Evolutionary conservation across 345 rosid species (phyloP), one percentile per base, ranked within the genome.

Genomic region (Salix dunnii): DNA sequence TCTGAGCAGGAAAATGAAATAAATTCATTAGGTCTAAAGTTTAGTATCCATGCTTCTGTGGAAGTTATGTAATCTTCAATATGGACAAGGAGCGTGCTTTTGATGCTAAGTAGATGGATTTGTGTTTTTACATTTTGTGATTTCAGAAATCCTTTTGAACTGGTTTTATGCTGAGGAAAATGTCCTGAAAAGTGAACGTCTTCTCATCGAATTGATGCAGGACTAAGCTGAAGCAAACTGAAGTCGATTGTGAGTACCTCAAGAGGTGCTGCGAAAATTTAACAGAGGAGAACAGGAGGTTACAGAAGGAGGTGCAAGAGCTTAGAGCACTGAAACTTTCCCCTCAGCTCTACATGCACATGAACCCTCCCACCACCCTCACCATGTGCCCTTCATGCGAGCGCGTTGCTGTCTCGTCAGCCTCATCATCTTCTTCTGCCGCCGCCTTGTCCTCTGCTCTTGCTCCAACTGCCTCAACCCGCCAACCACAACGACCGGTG

Each of bases 301-400:
- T 93, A 78, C 98, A 89, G 46, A 93, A 91, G 85, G 98, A 93
- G 81, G 97, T 89, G 64, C 91, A 87, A 69, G 98, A 91, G 86
- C 91, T 93, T 18, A 83, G 98, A 66, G 91, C 97, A 61, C 77
- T 93, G 71, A 93, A 91, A 81, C 95, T 90, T 10, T 91, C 98
- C 17, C 97, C 97, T 0, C 91, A 90, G 70, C 86, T 93, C 36
- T 87, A 93, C 87, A 91, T 88, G 97, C 93, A 88, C 55, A 88
- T 93, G 92, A 90, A 86, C 67, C 98, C 98, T 70, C 98, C 97
- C 21, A 93, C 98, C 2, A 93, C 97, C 12, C 92, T 91, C 74
- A 90, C 94, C 5, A 89, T 91, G 98, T 93, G 98, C 48, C 97
- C 98, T 35, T 93, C 98, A 0, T 91, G 97, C 23, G 92, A 93